Percentiles rank a stretch among this genome's conserved stretches.
These are phyloP conservation scores for Endocalyx cinctus DNA, from an alignment of 2,329 filamentous ascomycete species.

Conservation along the genomic window DNA sequence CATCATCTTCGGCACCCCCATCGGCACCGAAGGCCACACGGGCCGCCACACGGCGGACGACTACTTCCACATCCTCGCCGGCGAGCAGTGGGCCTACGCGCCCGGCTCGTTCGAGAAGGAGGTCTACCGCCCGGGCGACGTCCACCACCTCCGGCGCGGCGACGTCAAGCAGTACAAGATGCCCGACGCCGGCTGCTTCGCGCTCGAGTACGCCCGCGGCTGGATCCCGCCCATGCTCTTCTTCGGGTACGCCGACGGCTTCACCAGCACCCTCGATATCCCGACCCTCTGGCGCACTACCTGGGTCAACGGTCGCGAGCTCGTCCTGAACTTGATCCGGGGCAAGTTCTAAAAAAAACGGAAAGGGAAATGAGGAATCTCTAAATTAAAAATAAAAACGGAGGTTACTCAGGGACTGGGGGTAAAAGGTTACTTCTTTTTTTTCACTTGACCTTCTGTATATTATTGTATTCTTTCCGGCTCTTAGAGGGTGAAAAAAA, in stretches of 20 bases:
- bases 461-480: no score
- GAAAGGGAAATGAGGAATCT: no score
- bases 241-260: conserved; percentile 80
- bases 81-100: conserved; percentile 71
- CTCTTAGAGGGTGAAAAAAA: no score
- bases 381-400: no score
- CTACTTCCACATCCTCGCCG: conserved; percentile 86
- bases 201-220: conserved; percentile 77
- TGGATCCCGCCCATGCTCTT: conserved; percentile 93
- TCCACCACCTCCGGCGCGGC: conserved; percentile 70
- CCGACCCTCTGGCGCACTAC: conserved; percentile 80
- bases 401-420: no score
- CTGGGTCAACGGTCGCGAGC: conserved; percentile 68
- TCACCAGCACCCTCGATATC: conserved; percentile 78
- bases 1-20: conserved; percentile 78
- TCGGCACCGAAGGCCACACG: conserved; percentile 83
- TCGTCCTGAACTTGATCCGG: conserved; percentile 65
- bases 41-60: conserved; percentile 89
- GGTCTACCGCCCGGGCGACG: conserved; percentile 62
- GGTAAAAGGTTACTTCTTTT: no score
- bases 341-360: conserved; percentile 62
- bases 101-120: conserved; percentile 64
- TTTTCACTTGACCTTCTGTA: no score
- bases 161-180: conserved; percentile 79
- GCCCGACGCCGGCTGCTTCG: conserved; percentile 67